These are phyloP conservation scores for Fusarium sterilihyphosum DNA, from an alignment of 2,329 filamentous ascomycete species.

Conservation along the genomic window DNA sequence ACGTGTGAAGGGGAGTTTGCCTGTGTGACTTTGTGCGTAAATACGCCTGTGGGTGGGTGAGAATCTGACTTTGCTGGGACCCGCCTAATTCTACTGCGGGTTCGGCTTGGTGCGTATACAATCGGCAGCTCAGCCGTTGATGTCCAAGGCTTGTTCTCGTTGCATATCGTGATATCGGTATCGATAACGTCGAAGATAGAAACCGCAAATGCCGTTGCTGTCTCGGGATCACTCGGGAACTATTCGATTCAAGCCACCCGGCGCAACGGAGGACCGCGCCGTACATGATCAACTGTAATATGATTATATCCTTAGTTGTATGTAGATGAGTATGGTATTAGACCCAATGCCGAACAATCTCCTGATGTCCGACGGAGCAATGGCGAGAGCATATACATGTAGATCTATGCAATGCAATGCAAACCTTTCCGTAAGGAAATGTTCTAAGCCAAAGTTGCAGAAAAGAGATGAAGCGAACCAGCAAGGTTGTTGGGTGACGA, in stretches of 20 bases:
- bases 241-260: conserved; percentile 19
- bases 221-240: conserved; percentile 30
- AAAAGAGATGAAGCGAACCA: background rate
- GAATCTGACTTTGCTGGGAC: conserved; percentile 35
- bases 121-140: conserved; percentile 26
- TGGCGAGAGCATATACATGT: background rate
- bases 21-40: conserved; percentile 27
- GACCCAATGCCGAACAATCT: conserved; percentile 33
- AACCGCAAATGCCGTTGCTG: conserved; percentile 3
- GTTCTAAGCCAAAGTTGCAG: conserved; percentile 10
- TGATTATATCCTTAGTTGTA: conserved; percentile 13
- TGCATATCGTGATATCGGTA: conserved; percentile 1
- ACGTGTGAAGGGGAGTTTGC: conserved; percentile 26
- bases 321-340: conserved; percentile 20
- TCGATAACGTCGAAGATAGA: conserved; percentile 27
- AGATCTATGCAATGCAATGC: conserved; percentile 14
- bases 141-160: conserved; percentile 8
- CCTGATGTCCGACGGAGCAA: conserved; percentile 27
- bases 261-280: conserved; percentile 30
- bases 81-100: conserved; percentile 30
- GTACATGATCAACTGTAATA: conserved; percentile 30
- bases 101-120: conserved; percentile 34
- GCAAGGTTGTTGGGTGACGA: background rate
- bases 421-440: background rate
- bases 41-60: conserved; percentile 22